Evolutionary conservation across 768 basidiomycete species (phyloP).

Genomic region (Ramaria sp.): DNA sequence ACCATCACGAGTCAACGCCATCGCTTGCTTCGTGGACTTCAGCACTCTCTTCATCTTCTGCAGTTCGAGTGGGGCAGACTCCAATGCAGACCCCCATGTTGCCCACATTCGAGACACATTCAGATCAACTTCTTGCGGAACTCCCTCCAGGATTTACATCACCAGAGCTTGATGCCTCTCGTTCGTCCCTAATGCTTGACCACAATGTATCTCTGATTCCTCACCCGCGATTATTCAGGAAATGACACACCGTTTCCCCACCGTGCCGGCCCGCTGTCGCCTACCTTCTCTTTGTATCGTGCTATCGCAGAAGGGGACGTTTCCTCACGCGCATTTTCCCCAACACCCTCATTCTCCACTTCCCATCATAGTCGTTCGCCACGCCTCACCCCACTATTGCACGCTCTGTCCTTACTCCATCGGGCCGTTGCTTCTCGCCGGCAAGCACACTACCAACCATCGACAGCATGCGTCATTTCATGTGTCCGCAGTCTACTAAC

Average conservation of each 20-base stretch:
- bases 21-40: constrained; percentile 8
- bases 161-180: background rate
- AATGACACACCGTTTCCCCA: background rate
- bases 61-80: background rate
- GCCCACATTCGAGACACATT: background rate
- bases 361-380: constrained; percentile 38
- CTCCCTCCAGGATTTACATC: background rate
- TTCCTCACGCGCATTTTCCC: background rate
- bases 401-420: constrained; percentile 78
- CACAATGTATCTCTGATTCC: background rate
- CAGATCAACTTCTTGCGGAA: background rate
- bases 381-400: constrained; percentile 74
- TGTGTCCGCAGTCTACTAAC: constrained; percentile 83
- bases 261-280: background rate
- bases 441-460: constrained; percentile 80
- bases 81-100: background rate
- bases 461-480: constrained; percentile 90
- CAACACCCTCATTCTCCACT: constrained; percentile 1
- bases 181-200: background rate
- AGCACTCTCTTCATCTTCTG: background rate
- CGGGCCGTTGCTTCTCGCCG: constrained; percentile 73
- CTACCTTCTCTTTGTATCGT: constrained; percentile 5
- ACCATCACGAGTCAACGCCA: background rate
- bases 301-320: constrained; percentile 4
- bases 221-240: background rate